A percentile compares a stretch with the other conserved stretches of the same genome.
These are phyloP conservation scores for Starmerella scarabaei DNA, from an alignment of 805 yeast genomes.

Conservation along the genomic window DNA sequence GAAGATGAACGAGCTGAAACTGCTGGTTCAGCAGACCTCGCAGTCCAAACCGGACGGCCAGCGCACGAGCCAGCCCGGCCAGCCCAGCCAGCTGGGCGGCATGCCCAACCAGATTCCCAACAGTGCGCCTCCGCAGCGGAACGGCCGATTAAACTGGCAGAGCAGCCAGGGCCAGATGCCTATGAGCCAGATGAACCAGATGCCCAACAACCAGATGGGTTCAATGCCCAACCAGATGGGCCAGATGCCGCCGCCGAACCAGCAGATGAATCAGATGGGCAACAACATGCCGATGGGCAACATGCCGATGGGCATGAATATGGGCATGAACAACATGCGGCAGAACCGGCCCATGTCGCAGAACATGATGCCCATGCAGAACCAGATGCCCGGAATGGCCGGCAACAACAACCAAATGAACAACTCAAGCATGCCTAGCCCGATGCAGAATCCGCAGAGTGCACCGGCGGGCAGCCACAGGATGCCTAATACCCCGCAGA, in stretches of 20 bases:
- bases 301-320: background rate
- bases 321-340: background rate
- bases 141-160: background rate
- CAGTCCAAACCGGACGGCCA: background rate
- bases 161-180: background rate
- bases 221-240: background rate
- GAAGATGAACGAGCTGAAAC: slow-evolving; percentile 12
- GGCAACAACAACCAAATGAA: background rate
- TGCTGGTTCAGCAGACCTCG: background rate
- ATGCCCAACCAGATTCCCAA: slow-evolving; percentile 3
- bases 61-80: background rate
- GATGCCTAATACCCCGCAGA: background rate
- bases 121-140: background rate
- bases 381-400: background rate
- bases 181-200: slow-evolving; percentile 1
- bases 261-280: background rate
- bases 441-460: background rate
- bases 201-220: slow-evolving; percentile 3
- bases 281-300: background rate
- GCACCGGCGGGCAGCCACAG: background rate
- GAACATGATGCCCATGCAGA: background rate
- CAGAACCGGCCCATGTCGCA: background rate
- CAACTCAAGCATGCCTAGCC: too few species aligned
- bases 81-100: slow-evolving; percentile 1
- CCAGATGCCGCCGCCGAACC: background rate